These are phyloP conservation scores for Cadophora sp. DNA, from an alignment of 2,329 filamentous ascomycete genomes.

Conservation along the genomic window DNA sequence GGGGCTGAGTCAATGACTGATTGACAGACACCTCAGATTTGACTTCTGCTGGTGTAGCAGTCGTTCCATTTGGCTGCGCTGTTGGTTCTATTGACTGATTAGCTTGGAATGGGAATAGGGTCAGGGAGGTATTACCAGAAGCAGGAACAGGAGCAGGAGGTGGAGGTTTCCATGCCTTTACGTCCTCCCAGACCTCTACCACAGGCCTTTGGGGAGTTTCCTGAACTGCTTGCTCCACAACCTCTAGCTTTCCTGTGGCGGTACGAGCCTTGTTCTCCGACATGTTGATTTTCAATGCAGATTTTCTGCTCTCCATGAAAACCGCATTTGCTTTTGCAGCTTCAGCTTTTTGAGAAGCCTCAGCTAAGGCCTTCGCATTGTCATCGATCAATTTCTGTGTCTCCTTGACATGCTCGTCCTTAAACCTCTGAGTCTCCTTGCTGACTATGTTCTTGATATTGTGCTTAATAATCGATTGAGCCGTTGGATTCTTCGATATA, in stretches of 20 bases:
- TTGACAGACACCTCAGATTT: slow-evolving; percentile 34
- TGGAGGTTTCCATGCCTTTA: slow-evolving; percentile 69
- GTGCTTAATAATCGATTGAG: slow-evolving; percentile 53
- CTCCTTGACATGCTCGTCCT: slow-evolving; percentile 63
- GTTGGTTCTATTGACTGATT: slow-evolving; percentile 26
- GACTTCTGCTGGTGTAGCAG: slow-evolving; percentile 29
- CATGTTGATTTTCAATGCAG: slow-evolving; percentile 78
- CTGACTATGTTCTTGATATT: slow-evolving; percentile 77
- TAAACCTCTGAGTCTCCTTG: slow-evolving; percentile 65
- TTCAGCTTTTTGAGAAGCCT: slow-evolving; percentile 55
- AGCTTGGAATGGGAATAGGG: slow-evolving; percentile 8
- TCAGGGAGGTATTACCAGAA: slow-evolving; percentile 20
- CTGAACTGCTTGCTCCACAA: slow-evolving; percentile 81
- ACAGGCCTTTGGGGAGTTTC: slow-evolving; percentile 87
- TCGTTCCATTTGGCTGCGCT: slow-evolving; percentile 35
- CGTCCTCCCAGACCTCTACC: slow-evolving; percentile 84
- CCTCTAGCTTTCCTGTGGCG: slow-evolving; percentile 73
- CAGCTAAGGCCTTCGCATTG: slow-evolving; percentile 51
- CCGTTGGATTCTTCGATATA: slow-evolving; percentile 58
- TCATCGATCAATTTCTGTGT: slow-evolving; percentile 64
- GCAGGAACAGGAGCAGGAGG: slow-evolving; percentile 29
- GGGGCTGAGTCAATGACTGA: slow-evolving; percentile 23
- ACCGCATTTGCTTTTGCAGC: slow-evolving; percentile 57
- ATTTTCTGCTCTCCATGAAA: slow-evolving; percentile 77
- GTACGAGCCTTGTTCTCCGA: slow-evolving; percentile 70